Conservation (phyloP, 2,329 filamentous ascomycete species). For the Botrytis tulipae region DNA sequence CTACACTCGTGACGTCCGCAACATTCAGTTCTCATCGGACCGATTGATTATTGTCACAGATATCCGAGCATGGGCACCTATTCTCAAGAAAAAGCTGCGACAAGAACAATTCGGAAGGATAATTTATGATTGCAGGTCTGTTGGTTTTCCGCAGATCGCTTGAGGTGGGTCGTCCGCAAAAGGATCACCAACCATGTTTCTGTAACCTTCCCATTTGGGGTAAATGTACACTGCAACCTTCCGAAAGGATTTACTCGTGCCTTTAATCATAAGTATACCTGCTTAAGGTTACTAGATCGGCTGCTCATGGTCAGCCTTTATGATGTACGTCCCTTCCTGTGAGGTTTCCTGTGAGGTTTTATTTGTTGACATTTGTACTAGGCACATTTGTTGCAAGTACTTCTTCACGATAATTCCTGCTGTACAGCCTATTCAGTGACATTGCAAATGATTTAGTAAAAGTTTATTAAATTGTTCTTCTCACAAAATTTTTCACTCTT, state of each 20-base stretch:
- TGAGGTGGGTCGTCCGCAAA: neutral
- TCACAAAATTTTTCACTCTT: neutral
- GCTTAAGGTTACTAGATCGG: neutral
- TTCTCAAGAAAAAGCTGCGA: fast-evolving
- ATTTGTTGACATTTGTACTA: neutral
- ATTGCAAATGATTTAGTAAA: neutral
- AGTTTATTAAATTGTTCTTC: fast-evolving
- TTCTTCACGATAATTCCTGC: neutral
- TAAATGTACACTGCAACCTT: neutral
- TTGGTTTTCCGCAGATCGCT: neutral
- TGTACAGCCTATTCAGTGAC: too few species aligned
- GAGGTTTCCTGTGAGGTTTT: neutral
- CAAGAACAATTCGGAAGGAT: neutral
- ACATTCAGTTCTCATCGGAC: neutral
- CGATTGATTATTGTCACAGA: neutral
- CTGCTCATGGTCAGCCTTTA: neutral
- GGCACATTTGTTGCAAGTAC: neutral
- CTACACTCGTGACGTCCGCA: neutral
- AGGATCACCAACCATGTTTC: neutral
- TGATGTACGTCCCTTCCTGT: neutral
- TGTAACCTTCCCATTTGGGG: neutral
- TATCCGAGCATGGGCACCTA: neutral
- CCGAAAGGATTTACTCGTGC: neutral
- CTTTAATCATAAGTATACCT: neutral
- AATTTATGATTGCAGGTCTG: neutral